A percentile compares a stretch with the other conserved stretches of the same genome.
Conservation (phyloP, 169 alveolate species). For the Plasmodium inui region DNA sequence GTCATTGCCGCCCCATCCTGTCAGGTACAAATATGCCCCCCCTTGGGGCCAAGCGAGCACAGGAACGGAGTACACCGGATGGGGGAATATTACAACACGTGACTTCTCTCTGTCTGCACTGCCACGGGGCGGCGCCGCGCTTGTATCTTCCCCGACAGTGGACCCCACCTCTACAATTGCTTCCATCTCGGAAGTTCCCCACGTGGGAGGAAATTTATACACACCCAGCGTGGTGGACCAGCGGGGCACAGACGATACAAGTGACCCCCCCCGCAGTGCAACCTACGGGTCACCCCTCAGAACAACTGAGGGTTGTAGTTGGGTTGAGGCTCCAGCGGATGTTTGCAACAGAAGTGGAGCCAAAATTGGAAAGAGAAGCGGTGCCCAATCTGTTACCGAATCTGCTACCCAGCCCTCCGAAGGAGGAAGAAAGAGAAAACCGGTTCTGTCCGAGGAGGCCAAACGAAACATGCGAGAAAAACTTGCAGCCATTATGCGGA, state of each 20-base stretch:
- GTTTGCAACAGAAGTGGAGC: not conserved
- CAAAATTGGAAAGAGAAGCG: not conserved
- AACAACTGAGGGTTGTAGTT: not conserved
- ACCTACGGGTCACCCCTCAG: not conserved
- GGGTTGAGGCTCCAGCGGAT: not conserved
- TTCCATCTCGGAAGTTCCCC: not conserved
- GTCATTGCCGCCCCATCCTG: not conserved
- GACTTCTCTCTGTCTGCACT: not conserved
- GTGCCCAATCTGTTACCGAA: not conserved
- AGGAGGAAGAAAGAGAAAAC: not conserved
- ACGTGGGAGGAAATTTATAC: not conserved
- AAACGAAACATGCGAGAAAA: conserved; percentile 53
- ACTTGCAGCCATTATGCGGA: conserved; percentile 26
- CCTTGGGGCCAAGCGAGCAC: not conserved
- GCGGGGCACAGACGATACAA: not conserved
- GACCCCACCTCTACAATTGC: not conserved
- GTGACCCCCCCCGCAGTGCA: not conserved
- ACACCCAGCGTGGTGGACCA: not conserved
- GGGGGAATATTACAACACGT: not conserved
- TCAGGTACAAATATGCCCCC: not conserved
- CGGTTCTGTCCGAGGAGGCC: conserved; percentile 41
- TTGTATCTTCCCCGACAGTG: not conserved
- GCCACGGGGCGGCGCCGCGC: not conserved
- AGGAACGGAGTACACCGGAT: not conserved
- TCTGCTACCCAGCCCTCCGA: not conserved